These are phyloP conservation scores for Diutina siamensis DNA, from an alignment of 1,139 yeast genomes.

Conservation along the genomic window DNA sequence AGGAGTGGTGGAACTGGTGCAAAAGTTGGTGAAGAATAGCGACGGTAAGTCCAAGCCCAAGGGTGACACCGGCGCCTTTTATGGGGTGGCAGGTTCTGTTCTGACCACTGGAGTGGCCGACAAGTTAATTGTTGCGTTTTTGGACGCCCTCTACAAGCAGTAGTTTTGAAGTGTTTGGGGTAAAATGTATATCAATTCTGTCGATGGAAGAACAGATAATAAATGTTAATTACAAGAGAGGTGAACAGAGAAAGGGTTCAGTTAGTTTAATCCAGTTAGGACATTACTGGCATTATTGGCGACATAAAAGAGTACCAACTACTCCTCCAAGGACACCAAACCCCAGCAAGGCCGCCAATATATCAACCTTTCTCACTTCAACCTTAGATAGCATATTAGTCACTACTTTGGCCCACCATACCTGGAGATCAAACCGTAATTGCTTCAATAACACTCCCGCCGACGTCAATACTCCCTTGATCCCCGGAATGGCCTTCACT, in stretches of 20 bases:
- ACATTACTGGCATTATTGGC: too few species aligned
- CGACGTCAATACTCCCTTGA: neutral
- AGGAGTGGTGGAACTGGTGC: conserved; percentile 41
- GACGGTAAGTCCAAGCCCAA: conserved; percentile 7
- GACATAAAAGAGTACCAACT: too few species aligned
- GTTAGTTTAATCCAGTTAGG: too few species aligned
- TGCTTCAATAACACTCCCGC: neutral
- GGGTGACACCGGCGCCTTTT: conserved; percentile 72
- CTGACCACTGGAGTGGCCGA: conserved; percentile 81
- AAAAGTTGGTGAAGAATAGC: conserved; percentile 16
- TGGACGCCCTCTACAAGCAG: conserved; percentile 62
- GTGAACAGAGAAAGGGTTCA: too few species aligned
- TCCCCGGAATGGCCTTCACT: neutral
- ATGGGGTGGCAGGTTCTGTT: conserved; percentile 92
- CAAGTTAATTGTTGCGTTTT: conserved; percentile 60
- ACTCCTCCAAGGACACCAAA: neutral
- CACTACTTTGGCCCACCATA: conserved; percentile 1
- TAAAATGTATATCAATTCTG: neutral
- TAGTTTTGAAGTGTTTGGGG: neutral
- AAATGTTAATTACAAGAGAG: too few species aligned
- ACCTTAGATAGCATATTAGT: neutral
- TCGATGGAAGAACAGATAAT: too few species aligned
- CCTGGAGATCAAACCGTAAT: neutral
- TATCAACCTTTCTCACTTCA: neutral
- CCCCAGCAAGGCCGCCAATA: neutral